These are phyloP conservation scores for Annona squamosa DNA, from an alignment of 164 flowering plant genomes.

Conservation along the genomic window DNA sequence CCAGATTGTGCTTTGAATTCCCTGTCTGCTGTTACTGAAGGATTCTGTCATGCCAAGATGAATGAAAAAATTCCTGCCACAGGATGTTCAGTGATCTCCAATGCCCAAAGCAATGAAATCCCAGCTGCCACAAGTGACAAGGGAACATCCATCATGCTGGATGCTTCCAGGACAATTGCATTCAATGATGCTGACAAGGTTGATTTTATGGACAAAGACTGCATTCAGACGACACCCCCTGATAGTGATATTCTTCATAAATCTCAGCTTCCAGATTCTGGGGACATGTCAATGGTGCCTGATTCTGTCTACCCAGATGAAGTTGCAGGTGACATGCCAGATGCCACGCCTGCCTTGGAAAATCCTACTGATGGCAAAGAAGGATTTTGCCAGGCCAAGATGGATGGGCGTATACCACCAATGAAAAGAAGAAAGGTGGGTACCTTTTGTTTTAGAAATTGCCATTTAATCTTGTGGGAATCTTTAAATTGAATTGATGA, in stretches of 20 bases:
- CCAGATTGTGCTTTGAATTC: background rate
- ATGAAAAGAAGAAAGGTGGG: background rate
- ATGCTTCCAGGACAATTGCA: background rate
- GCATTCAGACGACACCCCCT: background rate
- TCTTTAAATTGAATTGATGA: background rate
- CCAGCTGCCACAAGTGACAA: background rate
- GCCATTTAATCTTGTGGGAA: background rate
- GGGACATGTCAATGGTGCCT: background rate
- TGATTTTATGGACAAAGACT: background rate
- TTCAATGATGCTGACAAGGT: background rate
- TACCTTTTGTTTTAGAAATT: no score
- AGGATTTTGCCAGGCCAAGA: background rate
- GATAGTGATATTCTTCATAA: constrained; percentile 1
- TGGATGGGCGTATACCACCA: background rate
- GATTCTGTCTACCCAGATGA: background rate
- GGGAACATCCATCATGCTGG: background rate
- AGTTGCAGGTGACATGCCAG: background rate
- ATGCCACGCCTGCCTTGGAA: background rate
- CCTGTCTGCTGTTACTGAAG: background rate
- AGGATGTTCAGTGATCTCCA: background rate
- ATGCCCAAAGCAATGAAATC: background rate
- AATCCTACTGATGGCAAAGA: background rate
- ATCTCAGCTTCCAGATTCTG: background rate
- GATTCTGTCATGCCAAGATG: background rate
- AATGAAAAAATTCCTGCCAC: no score